phyloP scores from a whole-genome alignment of 139 green algal species.

The Chloropicon primus region DNA sequence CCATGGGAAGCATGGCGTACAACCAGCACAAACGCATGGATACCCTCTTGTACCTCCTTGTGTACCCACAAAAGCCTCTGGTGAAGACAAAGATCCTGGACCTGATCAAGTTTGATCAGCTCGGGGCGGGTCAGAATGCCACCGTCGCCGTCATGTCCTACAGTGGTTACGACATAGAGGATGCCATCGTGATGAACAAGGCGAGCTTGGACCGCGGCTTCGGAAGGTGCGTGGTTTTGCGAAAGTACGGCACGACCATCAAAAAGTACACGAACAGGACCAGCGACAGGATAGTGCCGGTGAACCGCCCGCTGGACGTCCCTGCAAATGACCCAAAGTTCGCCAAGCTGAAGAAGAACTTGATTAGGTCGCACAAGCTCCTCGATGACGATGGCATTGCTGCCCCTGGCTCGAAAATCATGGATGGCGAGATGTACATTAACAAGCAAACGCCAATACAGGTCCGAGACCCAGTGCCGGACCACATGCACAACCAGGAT shows the following conservation, averaged over 20 bases:
- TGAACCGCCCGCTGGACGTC: not conserved
- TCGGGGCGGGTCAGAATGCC: slow-evolving; percentile 96
- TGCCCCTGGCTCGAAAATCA: slow-evolving; percentile 63
- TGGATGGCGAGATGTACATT: slow-evolving; percentile 68
- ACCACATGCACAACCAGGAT: slow-evolving; percentile 6
- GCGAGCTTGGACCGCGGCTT: slow-evolving; percentile 65
- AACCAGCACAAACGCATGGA: slow-evolving; percentile 90
- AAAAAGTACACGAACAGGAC: slow-evolving; percentile 4
- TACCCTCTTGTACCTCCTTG: slow-evolving; percentile 92
- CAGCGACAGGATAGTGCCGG: not conserved
- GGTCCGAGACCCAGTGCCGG: slow-evolving; percentile 51
- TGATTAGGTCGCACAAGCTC: slow-evolving; percentile 26
- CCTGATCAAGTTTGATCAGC: slow-evolving; percentile 75
- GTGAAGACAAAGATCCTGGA: slow-evolving; percentile 95
- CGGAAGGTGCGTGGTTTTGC: slow-evolving; percentile 1
- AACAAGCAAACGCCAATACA: slow-evolving; percentile 86
- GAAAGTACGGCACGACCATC: slow-evolving; percentile 1
- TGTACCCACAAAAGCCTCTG: slow-evolving; percentile 88
- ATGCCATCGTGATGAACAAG: slow-evolving; percentile 99
- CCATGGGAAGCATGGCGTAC: slow-evolving; percentile 95
- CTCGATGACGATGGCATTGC: slow-evolving; percentile 84
- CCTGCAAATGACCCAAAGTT: not conserved
- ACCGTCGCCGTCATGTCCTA: slow-evolving; percentile 96
- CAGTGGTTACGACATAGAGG: slow-evolving; percentile 61
- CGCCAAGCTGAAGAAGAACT: not conserved